A percentile compares a stretch with the other conserved stretches of the same genome.
These are phyloP conservation scores for Eremothecium coryli DNA, from an alignment of 1,139 yeast genomes.

Conservation along the genomic window DNA sequence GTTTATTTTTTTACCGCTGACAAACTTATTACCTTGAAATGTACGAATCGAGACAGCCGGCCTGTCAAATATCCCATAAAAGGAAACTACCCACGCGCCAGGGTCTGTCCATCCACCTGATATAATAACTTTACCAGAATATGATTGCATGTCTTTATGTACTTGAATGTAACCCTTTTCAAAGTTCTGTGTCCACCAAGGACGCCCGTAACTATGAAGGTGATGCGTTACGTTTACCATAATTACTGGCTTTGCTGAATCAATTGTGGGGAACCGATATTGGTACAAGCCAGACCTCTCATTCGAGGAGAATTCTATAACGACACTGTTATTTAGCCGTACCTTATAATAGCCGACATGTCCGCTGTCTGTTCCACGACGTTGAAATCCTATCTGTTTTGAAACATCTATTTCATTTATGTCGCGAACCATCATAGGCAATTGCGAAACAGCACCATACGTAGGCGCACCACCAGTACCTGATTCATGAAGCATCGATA, in stretches of 20 bases:
- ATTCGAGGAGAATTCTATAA: conserved; percentile 29
- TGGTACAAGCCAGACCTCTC: conserved; percentile 29
- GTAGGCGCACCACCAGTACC: conserved; percentile 38
- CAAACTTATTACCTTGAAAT: conserved; percentile 12
- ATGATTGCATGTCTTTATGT: conserved; percentile 18
- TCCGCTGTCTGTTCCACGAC: conserved; percentile 24
- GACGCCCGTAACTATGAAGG: conserved; percentile 27
- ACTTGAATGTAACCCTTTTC: conserved; percentile 28
- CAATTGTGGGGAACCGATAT: conserved; percentile 24
- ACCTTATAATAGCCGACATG: conserved; percentile 29
- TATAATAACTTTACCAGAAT: conserved; percentile 28
- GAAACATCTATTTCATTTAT: conserved; percentile 20
- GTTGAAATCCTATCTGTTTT: conserved; percentile 12
- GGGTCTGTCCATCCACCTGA: conserved; percentile 34
- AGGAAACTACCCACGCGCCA: conserved; percentile 30
- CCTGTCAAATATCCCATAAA: conserved; percentile 29
- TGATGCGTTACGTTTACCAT: conserved; percentile 32
- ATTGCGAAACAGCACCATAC: conserved; percentile 33
- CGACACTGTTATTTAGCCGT: conserved; percentile 22
- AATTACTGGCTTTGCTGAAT: conserved; percentile 10
- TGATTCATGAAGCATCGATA: conserved; percentile 37
- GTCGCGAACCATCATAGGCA: conserved; percentile 21
- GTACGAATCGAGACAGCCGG: conserved; percentile 15
- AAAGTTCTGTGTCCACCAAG: conserved; percentile 33
- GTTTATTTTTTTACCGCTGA: conserved; percentile 1